Evolutionary conservation across 140 eudicot genomes (phyloP).

Genomic region (Ambrosia hybrid): DNA sequence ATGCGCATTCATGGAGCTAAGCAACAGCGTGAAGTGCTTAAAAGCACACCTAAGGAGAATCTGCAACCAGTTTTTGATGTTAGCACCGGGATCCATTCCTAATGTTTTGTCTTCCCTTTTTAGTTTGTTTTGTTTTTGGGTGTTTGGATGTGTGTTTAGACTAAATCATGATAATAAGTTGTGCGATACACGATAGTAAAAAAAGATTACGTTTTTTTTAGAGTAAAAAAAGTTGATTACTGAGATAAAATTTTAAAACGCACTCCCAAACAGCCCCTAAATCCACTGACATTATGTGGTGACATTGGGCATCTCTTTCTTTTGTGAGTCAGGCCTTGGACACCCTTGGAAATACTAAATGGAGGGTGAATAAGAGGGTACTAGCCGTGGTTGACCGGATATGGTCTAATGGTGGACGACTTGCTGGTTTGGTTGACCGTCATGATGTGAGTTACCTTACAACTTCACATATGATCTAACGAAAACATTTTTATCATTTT

Average conservation of each 20-base stretch:
- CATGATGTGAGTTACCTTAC: conserved; percentile 63
- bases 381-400: conserved; percentile 67
- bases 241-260: no score
- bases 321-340: conserved; percentile 69
- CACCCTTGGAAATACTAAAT: conserved; percentile 85
- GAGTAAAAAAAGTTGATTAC: no score
- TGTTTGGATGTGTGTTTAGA: no score
- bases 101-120: neutral
- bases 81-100: conserved; percentile 16
- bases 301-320: conserved; percentile 6
- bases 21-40: conserved; percentile 78
- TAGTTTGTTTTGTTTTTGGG: neutral
- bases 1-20: conserved; percentile 46
- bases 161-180: no score
- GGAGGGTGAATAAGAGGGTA: conserved; percentile 93
- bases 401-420: conserved; percentile 83
- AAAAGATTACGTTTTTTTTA: no score
- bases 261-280: no score
- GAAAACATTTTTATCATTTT: neutral
- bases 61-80: conserved; percentile 78
- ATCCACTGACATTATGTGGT: no score
- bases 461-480: neutral
- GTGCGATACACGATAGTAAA: no score
- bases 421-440: conserved; percentile 84
- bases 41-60: conserved; percentile 59